These are phyloP conservation scores for Tricholoma flavovirens DNA, from an alignment of 768 basidiomycete species.

Conservation along the genomic window DNA sequence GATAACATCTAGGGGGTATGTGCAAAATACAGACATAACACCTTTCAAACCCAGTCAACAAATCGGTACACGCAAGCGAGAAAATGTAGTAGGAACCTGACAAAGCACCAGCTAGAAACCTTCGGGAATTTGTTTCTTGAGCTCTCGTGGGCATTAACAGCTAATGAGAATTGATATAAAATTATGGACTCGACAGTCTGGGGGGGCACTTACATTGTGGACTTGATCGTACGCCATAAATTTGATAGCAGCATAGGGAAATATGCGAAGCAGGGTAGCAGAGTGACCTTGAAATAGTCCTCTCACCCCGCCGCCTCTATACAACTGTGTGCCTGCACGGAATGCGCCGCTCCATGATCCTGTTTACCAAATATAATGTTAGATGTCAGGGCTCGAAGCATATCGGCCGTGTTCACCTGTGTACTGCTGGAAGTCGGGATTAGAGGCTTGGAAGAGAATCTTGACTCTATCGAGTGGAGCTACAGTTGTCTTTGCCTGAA, in stretches of 20 bases:
- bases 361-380: conserved; percentile 22
- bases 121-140: conserved; percentile 68
- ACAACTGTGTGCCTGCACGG: conserved; percentile 70
- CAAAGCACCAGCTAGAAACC: conserved; percentile 83
- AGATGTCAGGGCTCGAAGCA: conserved; percentile 10
- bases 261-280: conserved; percentile 87
- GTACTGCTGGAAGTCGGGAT: conserved; percentile 91
- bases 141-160: conserved; percentile 76
- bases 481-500: conserved; percentile 87
- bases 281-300: conserved; percentile 96
- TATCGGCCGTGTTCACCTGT: conserved; percentile 55
- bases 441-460: conserved; percentile 96
- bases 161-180: conserved; percentile 5
- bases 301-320: conserved; percentile 56
- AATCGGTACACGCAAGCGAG: background rate
- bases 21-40: conserved; percentile 81
- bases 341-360: conserved; percentile 87
- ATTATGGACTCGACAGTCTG: background rate
- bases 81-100: conserved; percentile 56
- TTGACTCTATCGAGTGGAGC: conserved; percentile 97
- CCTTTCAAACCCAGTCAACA: conserved; percentile 36
- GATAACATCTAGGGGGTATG: conserved; percentile 93
- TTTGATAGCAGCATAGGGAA: conserved; percentile 96
- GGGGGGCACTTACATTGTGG: conserved; percentile 50
- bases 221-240: conserved; percentile 95